Evolutionary conservation across 768 basidiomycete genomes (phyloP).

Genomic region (Rubroboletus pulcherrimus): DNA sequence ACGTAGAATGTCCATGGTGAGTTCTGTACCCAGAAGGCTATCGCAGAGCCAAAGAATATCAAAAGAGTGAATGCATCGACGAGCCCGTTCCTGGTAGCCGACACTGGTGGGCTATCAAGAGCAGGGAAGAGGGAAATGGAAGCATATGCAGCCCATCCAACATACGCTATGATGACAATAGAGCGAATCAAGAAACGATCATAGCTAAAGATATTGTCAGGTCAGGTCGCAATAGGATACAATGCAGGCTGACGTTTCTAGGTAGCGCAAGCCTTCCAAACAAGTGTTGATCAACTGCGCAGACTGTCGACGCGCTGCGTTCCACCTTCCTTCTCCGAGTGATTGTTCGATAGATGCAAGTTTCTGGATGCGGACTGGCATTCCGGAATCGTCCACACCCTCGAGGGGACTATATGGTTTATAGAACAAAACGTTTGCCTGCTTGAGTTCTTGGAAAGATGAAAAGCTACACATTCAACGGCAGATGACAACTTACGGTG

Average conservation of each 20-base stretch:
- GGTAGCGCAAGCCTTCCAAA: slow-evolving; percentile 66
- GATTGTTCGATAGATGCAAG: slow-evolving; percentile 44
- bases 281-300: slow-evolving; percentile 48
- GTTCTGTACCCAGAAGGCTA: slow-evolving; percentile 55
- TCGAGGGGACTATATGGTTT: slow-evolving; percentile 55
- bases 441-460: slow-evolving; percentile 53
- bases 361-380: slow-evolving; percentile 33
- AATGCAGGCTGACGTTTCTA: slow-evolving; percentile 52
- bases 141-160: slow-evolving; percentile 73
- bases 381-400: slow-evolving; percentile 20
- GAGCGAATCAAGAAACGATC: slow-evolving; percentile 67
- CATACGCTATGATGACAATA: slow-evolving; percentile 69
- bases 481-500: slow-evolving; percentile 47
- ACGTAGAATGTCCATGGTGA: slow-evolving; percentile 72
- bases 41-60: slow-evolving; percentile 38
- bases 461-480: not conserved
- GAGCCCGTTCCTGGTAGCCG: not conserved
- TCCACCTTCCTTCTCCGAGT: slow-evolving; percentile 43
- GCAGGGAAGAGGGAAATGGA: slow-evolving; percentile 55
- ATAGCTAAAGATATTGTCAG: slow-evolving; percentile 41
- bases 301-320: slow-evolving; percentile 47
- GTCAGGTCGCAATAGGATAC: not conserved
- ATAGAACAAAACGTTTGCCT: slow-evolving; percentile 54
- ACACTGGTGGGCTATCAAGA: slow-evolving; percentile 16
- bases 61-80: slow-evolving; percentile 28